A percentile compares a stretch with the other conserved stretches of the same genome.
Conservation (phyloP, 306 rosid species). For the Quercus agrifolia region DNA sequence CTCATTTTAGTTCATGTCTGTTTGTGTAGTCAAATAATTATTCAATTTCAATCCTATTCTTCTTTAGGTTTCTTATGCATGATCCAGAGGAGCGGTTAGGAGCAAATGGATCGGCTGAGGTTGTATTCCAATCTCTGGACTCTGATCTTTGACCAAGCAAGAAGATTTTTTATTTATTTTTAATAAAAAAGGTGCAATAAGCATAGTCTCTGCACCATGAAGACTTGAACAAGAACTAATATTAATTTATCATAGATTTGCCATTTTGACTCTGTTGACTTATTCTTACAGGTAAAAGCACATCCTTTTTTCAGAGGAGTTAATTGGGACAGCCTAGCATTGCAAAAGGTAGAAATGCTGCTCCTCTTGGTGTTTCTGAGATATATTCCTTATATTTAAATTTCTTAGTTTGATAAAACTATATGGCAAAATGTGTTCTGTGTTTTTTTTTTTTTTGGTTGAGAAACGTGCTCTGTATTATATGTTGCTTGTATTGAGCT, state of each 20-base stretch:
- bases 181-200: background rate
- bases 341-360: constrained; percentile 11
- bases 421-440: background rate
- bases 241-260: background rate
- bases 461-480: background rate
- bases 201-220: background rate
- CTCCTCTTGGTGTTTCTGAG: background rate
- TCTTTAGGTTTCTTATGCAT: constrained; percentile 1
- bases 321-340: constrained; percentile 1
- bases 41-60: background rate
- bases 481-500: background rate
- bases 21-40: background rate
- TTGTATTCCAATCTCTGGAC: background rate
- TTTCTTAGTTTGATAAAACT: background rate
- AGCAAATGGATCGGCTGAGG: constrained; percentile 5
- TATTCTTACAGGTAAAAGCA: constrained; percentile 3
- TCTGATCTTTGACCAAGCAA: background rate
- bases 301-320: constrained; percentile 8
- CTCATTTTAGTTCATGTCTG: background rate
- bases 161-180: no score
- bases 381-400: background rate
- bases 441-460: background rate
- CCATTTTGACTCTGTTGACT: background rate
- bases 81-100: background rate
- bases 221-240: background rate